A percentile compares a stretch with the other conserved stretches of the same genome.
These are phyloP conservation scores for Cantharellus cinnabarinus DNA, from an alignment of 768 basidiomycete genomes.

Conservation along the genomic window DNA sequence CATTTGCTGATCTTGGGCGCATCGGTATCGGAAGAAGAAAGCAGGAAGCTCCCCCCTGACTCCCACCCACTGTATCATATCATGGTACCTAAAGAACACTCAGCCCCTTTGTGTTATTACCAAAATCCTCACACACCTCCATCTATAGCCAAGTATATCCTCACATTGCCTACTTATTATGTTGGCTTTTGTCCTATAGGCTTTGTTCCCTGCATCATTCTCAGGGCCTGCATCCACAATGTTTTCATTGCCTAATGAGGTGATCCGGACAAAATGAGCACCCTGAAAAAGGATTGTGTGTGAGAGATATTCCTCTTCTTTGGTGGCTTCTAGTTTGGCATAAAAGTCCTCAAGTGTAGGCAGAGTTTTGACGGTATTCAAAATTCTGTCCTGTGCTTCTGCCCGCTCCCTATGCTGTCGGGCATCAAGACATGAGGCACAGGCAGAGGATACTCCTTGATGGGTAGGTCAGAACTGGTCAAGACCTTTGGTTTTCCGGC, in stretches of 20 bases:
- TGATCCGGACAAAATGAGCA: background rate
- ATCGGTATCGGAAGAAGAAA: background rate
- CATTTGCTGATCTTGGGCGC: background rate
- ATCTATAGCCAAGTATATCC: background rate
- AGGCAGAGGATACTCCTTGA: too few species aligned
- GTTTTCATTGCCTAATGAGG: background rate
- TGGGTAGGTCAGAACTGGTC: too few species aligned
- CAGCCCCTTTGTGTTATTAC: background rate
- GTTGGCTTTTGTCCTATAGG: too few species aligned
- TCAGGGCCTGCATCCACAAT: too few species aligned
- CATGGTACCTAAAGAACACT: background rate
- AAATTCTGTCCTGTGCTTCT: too few species aligned
- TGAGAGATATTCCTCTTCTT: background rate
- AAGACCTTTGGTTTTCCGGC: too few species aligned
- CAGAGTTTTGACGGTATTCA: background rate
- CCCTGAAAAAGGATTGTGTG: background rate
- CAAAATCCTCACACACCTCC: background rate
- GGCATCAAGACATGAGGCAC: too few species aligned
- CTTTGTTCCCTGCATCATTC: too few species aligned
- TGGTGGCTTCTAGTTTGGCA: background rate
- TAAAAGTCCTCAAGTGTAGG: background rate
- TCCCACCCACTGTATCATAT: background rate
- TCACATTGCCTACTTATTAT: too few species aligned
- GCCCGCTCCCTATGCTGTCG: too few species aligned
- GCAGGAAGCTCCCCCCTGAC: background rate